Evolutionary conservation across 306 rosid species (phyloP), one percentile per base, ranked within the genome.

Genomic region (Cercis canadensis): DNA sequence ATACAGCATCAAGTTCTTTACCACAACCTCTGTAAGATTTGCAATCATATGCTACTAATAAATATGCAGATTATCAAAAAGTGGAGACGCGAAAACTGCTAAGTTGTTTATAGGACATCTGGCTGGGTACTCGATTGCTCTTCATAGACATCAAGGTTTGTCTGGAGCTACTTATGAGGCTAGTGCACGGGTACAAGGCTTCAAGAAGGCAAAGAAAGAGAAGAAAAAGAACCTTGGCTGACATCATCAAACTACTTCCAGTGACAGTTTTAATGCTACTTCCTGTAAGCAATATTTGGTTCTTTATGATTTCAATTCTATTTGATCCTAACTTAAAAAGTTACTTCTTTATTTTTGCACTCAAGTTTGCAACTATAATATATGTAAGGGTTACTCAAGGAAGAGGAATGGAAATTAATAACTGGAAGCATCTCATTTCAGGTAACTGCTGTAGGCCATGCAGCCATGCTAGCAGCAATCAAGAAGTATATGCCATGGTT

Each of bases 391-490:
- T 24, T 24, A 3, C 29, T 24, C 34, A 53, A 21, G 11, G 34
- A 55, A 29, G 40, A 55, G 12, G 40, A 3, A 37, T 54, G 29
- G 29, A 24, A 24, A 24, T 24, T 1, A 24, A 24, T 24, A 24
- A 36, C 52, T 55, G 41, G 8, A 36, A 13, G 51, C 3, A 21
- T 76, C 49, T 66, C 53, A 19, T 40, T 34, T 45, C 61, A 89
- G 96, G 77, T 86, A 76, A 84, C 96, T 53, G 80, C 88, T 13
- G 55, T 86, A 18, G 96, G 88, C 53, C 96, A 89, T 70, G 90
- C 92, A 16, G 88, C 92, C 40, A 89, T 87, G n/a, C 82, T 89
- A 72, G 85, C 90, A 37, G 90, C 85, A 44, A 87, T 89, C 75
- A 79, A 85, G 46, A 80, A 83, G 82, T 87, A 89, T 73, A 83